phyloP scores from a whole-genome alignment of 75 land plant species.

The Cryptomeria japonica region DNA sequence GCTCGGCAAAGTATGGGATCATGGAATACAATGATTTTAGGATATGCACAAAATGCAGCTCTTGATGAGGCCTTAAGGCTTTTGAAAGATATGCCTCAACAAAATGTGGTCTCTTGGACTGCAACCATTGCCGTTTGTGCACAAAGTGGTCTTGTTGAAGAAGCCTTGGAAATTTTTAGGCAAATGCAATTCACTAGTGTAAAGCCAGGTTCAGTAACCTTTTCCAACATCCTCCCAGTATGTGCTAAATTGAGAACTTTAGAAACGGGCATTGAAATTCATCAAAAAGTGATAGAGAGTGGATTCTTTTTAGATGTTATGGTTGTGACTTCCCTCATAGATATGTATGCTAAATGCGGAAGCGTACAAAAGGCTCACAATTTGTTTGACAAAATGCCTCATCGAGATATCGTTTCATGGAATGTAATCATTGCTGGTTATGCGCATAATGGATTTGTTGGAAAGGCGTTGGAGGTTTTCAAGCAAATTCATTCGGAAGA shows the following conservation, averaged over 20 bases:
- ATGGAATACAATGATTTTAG: too few relatives aligned
- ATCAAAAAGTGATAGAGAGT: constrained; percentile 13
- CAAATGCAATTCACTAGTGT: constrained; percentile 21
- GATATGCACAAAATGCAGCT: too few relatives aligned
- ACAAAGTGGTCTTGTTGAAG: neutral
- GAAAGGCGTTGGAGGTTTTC: constrained; percentile 32
- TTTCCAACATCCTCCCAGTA: constrained; percentile 40
- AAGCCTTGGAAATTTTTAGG: constrained; percentile 25
- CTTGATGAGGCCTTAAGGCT: too few relatives aligned
- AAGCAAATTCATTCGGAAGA: constrained; percentile 10
- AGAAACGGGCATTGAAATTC: constrained; percentile 16
- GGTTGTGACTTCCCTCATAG: constrained; percentile 7
- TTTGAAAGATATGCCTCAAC: constrained; percentile 1
- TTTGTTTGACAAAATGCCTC: constrained; percentile 21
- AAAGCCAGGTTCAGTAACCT: constrained; percentile 31
- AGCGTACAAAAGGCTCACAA: constrained; percentile 12
- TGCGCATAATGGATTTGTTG: constrained; percentile 32
- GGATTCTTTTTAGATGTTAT: constrained; percentile 12
- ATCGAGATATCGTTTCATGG: constrained; percentile 50
- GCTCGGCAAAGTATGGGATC: too few relatives aligned
- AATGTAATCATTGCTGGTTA: constrained; percentile 54
- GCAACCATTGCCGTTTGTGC: constrained; percentile 5
- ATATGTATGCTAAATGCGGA: constrained; percentile 21
- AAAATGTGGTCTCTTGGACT: constrained; percentile 19
- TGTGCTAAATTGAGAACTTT: constrained; percentile 11